Evolutionary conservation across 106 monocot genomes (phyloP).

Genomic region (Iris macrosiphon): DNA sequence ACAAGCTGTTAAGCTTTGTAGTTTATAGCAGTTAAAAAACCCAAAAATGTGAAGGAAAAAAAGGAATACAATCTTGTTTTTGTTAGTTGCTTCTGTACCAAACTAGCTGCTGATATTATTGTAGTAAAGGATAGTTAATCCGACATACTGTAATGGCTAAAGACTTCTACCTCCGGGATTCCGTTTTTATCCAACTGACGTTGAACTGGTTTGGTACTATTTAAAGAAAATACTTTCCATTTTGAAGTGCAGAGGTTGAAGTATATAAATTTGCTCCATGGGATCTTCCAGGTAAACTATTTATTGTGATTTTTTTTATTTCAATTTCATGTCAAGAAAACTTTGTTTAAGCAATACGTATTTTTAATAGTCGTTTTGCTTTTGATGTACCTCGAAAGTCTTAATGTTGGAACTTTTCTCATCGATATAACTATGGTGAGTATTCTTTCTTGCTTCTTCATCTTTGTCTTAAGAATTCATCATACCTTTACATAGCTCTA

Average conservation of each 20-base stretch:
- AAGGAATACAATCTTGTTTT: too few species aligned
- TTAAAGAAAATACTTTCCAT: slow-evolving; percentile 42
- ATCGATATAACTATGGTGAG: too few species aligned
- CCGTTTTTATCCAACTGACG: slow-evolving; percentile 70
- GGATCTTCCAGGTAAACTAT: slow-evolving; percentile 70
- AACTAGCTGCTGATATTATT: slow-evolving; percentile 2
- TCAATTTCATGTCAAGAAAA: too few species aligned
- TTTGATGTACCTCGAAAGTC: too few species aligned
- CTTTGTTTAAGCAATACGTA: too few species aligned
- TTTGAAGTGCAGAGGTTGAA: slow-evolving; percentile 46
- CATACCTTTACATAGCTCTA: background rate
- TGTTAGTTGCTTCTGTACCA: background rate
- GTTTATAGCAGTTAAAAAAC: background rate
- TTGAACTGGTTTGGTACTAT: slow-evolving; percentile 53
- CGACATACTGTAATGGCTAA: slow-evolving; percentile 15
- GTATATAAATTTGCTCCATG: slow-evolving; percentile 80
- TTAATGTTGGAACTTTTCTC: too few species aligned
- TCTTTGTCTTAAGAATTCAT: too few species aligned
- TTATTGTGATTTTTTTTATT: too few species aligned
- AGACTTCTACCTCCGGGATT: slow-evolving; percentile 43
- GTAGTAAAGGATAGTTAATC: background rate
- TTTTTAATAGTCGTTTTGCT: too few species aligned
- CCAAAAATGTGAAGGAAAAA: too few species aligned
- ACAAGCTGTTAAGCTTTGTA: background rate
- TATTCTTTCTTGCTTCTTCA: too few species aligned